Base-by-base conservation (phyloP, 31 red algal genomes). In the Endocladia muricata region DNA sequence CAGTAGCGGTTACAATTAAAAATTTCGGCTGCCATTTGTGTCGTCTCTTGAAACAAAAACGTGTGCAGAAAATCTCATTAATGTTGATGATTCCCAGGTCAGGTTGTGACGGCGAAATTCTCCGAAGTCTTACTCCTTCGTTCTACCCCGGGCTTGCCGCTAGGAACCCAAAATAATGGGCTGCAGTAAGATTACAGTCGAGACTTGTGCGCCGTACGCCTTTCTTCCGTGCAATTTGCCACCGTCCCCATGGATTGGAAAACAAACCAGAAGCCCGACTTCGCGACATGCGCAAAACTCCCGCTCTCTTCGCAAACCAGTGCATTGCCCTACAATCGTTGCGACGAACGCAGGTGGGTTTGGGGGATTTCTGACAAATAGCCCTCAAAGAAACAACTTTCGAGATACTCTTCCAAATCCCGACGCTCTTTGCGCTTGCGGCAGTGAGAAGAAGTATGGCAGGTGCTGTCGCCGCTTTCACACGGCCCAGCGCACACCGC, bases 401-500 rank as follows among this genome's bases (percentile, higher is more conserved):
- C 17, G 65, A 70, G 76, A 81, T 51, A 28, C 61, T 7, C 63
- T 93, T 23, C 90, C 90, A 37, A 67, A 41, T 22, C 72, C 86
- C 17, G 82, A 83, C 17, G 59, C 82, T 1, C 37, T 15, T 4
- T 96, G 93, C 41, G 82, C 93, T 5, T 96, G 93, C 49, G 93
- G 82, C 23, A 86, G 79, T 79, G 86, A 85, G 13, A 84, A 82
- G 54, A 11, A 84, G 15, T 98, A 98, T 43, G 74, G 78, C 4
- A 82, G 78, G 55, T 98, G 95, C 69, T 98, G 95, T 74, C 72
- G 89, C 25, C 85, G 83, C 21, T 90, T 90, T 58, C 95, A 98
- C 66, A 84, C 86, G 4, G 85, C 71, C 13, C 85, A 85, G 52
- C 43, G 62, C 31, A 61, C 51, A 35, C 90, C 95, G 19, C 73